Conservation (phyloP, 1,284 basidiomycete species). For the Cutaneotrichosporon arboriforme region DNA sequence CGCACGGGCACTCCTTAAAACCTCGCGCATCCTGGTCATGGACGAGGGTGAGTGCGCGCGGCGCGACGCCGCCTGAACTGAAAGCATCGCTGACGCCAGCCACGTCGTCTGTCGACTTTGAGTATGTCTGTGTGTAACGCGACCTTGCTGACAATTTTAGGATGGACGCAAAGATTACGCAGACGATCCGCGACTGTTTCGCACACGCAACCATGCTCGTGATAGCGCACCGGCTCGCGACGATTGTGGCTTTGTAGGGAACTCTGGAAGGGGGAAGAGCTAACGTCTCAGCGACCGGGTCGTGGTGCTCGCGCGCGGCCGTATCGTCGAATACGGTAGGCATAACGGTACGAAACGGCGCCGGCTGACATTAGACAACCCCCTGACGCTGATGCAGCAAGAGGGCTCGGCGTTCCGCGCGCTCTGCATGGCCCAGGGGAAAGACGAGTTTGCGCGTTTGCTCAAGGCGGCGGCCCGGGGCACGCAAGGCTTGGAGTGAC, state of each 20-base stretch:
- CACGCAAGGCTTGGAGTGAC: no score
- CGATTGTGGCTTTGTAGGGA: constrained; percentile 41
- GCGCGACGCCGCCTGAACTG: no score
- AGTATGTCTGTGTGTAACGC: no score
- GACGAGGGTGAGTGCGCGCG: constrained; percentile 7
- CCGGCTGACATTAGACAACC: constrained; percentile 21
- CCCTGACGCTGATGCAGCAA: constrained; percentile 29
- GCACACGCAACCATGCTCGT: constrained; percentile 60
- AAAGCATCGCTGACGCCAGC: constrained; percentile 51
- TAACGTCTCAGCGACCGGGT: constrained; percentile 62
- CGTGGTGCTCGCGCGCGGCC: constrained; percentile 66
- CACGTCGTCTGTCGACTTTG: constrained; percentile 76
- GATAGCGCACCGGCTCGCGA: constrained; percentile 68
- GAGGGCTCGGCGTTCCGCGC: constrained; percentile 29
- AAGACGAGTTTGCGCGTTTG: constrained; percentile 38
- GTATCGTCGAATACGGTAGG: constrained; percentile 46
- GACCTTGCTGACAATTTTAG: constrained; percentile 29
- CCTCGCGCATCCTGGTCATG: constrained; percentile 61
- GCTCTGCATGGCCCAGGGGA: constrained; percentile 43
- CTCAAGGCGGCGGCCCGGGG: constrained; percentile 2
- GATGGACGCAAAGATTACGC: constrained; percentile 69
- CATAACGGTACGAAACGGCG: background rate
- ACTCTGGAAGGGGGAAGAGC: no score
- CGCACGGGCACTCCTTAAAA: constrained; percentile 65
- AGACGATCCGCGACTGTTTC: constrained; percentile 68